Conservation (phyloP, 148 eudicot genomes). For the Chenopodium berlandieri region DNA sequence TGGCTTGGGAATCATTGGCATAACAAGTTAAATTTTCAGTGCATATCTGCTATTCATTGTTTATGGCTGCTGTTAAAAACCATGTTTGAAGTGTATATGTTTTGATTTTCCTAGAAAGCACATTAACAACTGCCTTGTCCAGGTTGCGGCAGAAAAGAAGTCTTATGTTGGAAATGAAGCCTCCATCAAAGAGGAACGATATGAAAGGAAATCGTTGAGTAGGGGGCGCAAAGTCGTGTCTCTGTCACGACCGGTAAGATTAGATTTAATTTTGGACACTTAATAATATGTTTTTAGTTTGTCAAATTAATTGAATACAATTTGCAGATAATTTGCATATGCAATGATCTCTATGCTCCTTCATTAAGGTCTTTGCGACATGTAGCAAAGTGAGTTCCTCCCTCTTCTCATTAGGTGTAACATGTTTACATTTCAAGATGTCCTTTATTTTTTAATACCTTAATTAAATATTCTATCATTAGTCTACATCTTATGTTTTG, state of each 20-base stretch:
- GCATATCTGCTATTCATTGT: not conserved
- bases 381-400: slow-evolving; percentile 78
- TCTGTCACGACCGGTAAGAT: slow-evolving; percentile 85
- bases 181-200: slow-evolving; percentile 39
- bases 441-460: not conserved
- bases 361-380: slow-evolving; percentile 89
- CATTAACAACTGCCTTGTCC: slow-evolving; percentile 17
- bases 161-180: slow-evolving; percentile 50
- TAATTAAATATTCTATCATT: not conserved
- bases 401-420: slow-evolving; percentile 1
- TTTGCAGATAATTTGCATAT: slow-evolving; percentile 91
- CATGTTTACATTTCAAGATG: not conserved
- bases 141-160: slow-evolving; percentile 78
- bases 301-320: slow-evolving; percentile 13
- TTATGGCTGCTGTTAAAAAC: not conserved
- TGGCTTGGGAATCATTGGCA: not conserved
- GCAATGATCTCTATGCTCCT: slow-evolving; percentile 97
- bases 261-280: slow-evolving; percentile 14
- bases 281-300: slow-evolving; percentile 10
- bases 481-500: not conserved
- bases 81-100: not conserved
- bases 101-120: not conserved
- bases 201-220: slow-evolving; percentile 48
- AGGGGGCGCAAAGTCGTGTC: slow-evolving; percentile 58
- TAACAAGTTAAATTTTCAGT: not conserved